A percentile compares a stretch with the other conserved stretches of the same genome.
phyloP scores from a whole-genome alignment of 192 early-diverging fungal genomes.

The Gonapodya prolifera region DNA sequence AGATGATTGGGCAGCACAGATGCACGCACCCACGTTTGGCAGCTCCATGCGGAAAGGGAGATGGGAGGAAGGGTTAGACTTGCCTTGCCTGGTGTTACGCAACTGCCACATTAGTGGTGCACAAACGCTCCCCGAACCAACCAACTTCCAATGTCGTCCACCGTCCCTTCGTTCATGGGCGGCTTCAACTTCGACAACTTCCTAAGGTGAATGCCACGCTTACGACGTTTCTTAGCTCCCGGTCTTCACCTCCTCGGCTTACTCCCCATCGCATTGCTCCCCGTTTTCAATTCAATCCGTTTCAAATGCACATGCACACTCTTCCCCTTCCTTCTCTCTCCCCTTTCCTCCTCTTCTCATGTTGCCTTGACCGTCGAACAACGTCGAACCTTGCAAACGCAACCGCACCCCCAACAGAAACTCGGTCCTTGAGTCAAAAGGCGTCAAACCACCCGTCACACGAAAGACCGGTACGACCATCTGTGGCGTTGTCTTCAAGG shows the following conservation, averaged over 20 bases:
- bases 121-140: no score
- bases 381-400: background rate
- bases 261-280: background rate
- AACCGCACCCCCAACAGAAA: constrained; percentile 38
- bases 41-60: no score
- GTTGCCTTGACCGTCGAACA: background rate
- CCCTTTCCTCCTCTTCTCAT: constrained; percentile 15
- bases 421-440: constrained; percentile 58
- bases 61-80: no score
- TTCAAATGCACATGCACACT: constrained; percentile 3
- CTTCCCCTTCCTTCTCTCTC: constrained; percentile 10
- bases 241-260: constrained; percentile 1
- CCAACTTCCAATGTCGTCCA: constrained; percentile 8
- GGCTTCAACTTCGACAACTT: constrained; percentile 86
- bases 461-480: constrained; percentile 97
- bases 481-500: constrained; percentile 84
- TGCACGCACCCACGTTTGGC: no score
- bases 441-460: constrained; percentile 62
- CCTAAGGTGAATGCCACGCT: constrained; percentile 35
- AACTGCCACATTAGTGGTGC: no score
- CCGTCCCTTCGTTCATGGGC: constrained; percentile 30
- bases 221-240: no score
- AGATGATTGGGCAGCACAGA: no score
- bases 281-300: background rate
- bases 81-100: no score